Evolutionary conservation across 768 basidiomycete species (phyloP).

Genomic region (Suillus brevipes): DNA sequence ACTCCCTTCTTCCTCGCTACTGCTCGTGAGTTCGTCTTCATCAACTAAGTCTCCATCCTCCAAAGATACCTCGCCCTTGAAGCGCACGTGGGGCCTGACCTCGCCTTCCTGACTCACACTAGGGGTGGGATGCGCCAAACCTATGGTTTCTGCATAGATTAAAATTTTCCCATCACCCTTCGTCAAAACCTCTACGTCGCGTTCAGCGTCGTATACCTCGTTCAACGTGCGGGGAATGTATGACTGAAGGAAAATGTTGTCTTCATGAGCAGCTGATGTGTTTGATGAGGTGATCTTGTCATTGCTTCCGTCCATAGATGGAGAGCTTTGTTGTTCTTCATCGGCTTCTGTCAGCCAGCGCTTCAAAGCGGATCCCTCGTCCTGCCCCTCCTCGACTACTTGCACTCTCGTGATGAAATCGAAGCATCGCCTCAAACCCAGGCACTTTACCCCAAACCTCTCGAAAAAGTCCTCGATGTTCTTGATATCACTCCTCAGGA

Average conservation of each 20-base stretch:
- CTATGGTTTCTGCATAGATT: constrained; percentile 88
- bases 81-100: constrained; percentile 16
- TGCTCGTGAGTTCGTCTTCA: constrained; percentile 28
- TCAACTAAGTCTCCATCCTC: constrained; percentile 25
- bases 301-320: constrained; percentile 14
- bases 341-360: constrained; percentile 49
- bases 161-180: constrained; percentile 70
- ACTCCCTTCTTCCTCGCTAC: constrained; percentile 36
- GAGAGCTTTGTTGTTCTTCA: constrained; percentile 21
- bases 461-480: constrained; percentile 94
- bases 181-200: constrained; percentile 77
- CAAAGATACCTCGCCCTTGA: constrained; percentile 20
- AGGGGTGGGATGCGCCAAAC: constrained; percentile 54
- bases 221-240: constrained; percentile 93
- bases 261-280: constrained; percentile 59
- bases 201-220: constrained; percentile 93
- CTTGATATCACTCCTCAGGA: constrained; percentile 86
- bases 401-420: constrained; percentile 79
- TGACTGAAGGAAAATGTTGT: constrained; percentile 84
- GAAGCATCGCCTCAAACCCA: constrained; percentile 83
- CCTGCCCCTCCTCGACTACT: constrained; percentile 32
- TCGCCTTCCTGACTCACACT: constrained; percentile 6
- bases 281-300: constrained; percentile 11
- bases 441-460: constrained; percentile 66
- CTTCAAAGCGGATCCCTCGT: constrained; percentile 34